Evolutionary conservation across 2,329 filamentous ascomycete genomes (phyloP).

Genomic region (Hypoxylon sp.): DNA sequence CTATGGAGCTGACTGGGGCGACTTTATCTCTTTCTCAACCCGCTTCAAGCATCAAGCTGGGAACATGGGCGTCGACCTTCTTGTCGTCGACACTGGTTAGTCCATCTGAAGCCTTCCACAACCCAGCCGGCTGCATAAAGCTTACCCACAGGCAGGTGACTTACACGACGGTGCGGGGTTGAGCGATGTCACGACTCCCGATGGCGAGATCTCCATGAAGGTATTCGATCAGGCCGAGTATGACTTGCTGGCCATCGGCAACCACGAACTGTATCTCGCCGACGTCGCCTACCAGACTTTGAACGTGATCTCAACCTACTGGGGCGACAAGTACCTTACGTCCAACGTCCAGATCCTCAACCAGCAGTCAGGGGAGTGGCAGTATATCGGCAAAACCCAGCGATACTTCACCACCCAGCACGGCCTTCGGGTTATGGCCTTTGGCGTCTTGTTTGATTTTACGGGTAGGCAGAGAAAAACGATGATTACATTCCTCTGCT

Average conservation of each 20-base stretch:
- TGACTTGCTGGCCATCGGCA: constrained; percentile 54
- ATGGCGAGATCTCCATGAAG: constrained; percentile 62
- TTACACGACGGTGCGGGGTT: constrained; percentile 72
- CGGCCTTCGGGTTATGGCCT: constrained; percentile 55
- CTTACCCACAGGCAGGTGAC: constrained; percentile 50
- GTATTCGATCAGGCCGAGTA: constrained; percentile 54
- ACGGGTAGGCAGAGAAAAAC: constrained; percentile 56
- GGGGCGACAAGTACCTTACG: constrained; percentile 55
- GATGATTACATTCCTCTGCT: constrained; percentile 52
- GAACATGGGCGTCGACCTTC: constrained; percentile 64
- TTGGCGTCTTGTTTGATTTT: constrained; percentile 56
- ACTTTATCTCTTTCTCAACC: constrained; percentile 67
- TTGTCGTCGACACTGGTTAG: constrained; percentile 66
- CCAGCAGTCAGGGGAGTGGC: constrained; percentile 48
- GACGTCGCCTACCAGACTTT: constrained; percentile 69
- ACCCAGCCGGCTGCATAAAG: not conserved
- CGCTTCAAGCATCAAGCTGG: constrained; percentile 67
- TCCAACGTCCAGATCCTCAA: constrained; percentile 56
- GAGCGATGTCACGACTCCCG: constrained; percentile 65
- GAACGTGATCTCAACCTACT: constrained; percentile 64
- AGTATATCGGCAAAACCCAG: constrained; percentile 54
- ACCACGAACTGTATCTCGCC: constrained; percentile 71
- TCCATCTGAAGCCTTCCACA: not conserved
- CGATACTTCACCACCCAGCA: constrained; percentile 54
- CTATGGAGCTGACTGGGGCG: constrained; percentile 72